Conservation (phyloP, 2,329 filamentous ascomycete genomes). For the Xylariaceae sp. region DNA sequence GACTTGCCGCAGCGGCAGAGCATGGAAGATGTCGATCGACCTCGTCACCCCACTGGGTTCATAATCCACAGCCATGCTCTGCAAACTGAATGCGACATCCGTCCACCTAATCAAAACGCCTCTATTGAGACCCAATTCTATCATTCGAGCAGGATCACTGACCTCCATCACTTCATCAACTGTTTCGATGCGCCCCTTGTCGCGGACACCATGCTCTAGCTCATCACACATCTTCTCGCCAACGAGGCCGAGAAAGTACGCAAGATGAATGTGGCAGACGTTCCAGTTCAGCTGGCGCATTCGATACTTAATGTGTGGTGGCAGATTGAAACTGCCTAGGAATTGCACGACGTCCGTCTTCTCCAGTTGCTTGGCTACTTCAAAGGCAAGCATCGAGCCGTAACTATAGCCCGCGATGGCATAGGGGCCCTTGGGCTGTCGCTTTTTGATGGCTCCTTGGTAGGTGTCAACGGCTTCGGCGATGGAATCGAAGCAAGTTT, state of each 20-base stretch:
- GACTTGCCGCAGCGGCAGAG: conserved; percentile 30
- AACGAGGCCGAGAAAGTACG: conserved; percentile 40
- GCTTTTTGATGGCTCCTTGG: conserved; percentile 35
- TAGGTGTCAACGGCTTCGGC: conserved; percentile 42
- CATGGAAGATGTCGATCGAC: conserved; percentile 41
- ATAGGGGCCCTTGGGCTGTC: conserved; percentile 50
- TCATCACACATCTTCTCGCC: conserved; percentile 29
- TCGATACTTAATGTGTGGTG: conserved; percentile 45
- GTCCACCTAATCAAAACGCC: conserved; percentile 34
- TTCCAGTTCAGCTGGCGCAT: conserved; percentile 41
- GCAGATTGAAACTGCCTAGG: conserved; percentile 45
- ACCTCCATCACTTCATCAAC: conserved; percentile 23
- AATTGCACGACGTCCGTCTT: conserved; percentile 38
- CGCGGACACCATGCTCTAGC: conserved; percentile 15
- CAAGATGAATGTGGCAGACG: conserved; percentile 38
- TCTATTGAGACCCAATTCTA: conserved; percentile 32
- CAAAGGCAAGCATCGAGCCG: conserved; percentile 50
- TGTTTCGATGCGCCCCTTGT: conserved; percentile 16
- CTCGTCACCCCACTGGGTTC: conserved; percentile 37
- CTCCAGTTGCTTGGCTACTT: conserved; percentile 46
- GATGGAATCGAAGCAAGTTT: conserved; percentile 37
- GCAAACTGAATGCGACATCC: conserved; percentile 34
- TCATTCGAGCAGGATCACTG: conserved; percentile 22
- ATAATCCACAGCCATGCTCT: conserved; percentile 40
- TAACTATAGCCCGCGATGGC: conserved; percentile 51